Evolutionary conservation across 331 rosid genomes (phyloP), one percentile per base, ranked within the genome.

Genomic region (Rhamnella rubrinervis): DNA sequence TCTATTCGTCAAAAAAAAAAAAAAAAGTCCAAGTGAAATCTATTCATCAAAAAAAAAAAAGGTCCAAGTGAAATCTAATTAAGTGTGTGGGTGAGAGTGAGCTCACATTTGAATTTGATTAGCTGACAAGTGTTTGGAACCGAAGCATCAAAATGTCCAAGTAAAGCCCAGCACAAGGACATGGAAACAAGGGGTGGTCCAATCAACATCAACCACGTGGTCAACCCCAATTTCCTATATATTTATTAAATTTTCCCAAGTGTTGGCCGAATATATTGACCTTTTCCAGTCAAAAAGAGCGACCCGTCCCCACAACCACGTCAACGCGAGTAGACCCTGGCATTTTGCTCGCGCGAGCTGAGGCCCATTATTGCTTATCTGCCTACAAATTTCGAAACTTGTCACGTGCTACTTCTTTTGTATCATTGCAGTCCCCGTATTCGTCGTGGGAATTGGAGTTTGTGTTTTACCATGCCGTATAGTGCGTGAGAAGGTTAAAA

Each of bases 191-290:
- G 23, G 31, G 11, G 14, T 10, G 1, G 38, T 1, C 28, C 18
- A 44, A 14, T 44, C 28, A 57, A 11, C 37, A 25, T 58, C 28
- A 13, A 28, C n/a, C 62, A 21, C n/a, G 62, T 13, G 38, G 62
- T 58, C 39, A 58, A 58, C 8, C 7, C 25, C 13, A 12, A 23
- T 16, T 1, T 12, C 20, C 38, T 28, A 23, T 18, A 58, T 18
- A 19, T 53, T 18, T 8, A 18, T 7, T 8, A 53, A 16, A 20
- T 4, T 53, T n/a, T 53, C 2, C 4, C 1, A 6, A 10, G 46
- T 40, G 19, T 52, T 15, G 20, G 73, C 65, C 65, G 55, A 69
- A 57, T 57, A 40, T 8, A 21, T 26, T 58, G 73, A 57, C 73
- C 18, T 40, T 38, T 23, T 21, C 64, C 44, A 58, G 73, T 56